Base-by-base conservation (phyloP, 2,329 filamentous ascomycete genomes). In the Rugonectria rugulosa region DNA sequence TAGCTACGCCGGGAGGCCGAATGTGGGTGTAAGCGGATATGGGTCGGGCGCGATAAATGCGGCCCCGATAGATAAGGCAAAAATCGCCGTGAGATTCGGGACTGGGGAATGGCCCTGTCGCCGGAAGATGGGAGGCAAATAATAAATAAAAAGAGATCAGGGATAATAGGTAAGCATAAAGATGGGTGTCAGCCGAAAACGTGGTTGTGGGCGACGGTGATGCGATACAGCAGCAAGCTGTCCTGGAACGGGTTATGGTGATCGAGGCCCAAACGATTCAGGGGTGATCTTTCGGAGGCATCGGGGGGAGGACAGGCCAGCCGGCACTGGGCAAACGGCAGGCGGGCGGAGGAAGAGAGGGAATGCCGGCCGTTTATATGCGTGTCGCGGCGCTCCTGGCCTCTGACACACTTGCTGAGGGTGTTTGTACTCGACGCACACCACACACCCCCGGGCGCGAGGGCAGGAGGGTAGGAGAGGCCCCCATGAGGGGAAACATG, bases 281-380 rank as follows among this genome's bases (percentile, higher is more conserved):
- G 27, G 29, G 38, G 47, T 43, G 46, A 14, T 34, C 38, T 51
- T 14, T 50, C 34, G 40, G 45, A 34, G 37, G 44, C 23, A 9
- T 43, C 23, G 40, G 48, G 40, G 50, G 19, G 40, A 38, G 43
- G 45, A 47, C 53, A 52, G 54, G 54, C 50, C 54, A 65, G 56
- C 53, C 59, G 64, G 63, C 59, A 59, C 57, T 64, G 31, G 52
- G 57, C 54, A 65, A 55, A 53, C 57, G 60, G 66, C 43, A 64
- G 59, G 59, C 59, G 53, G 65, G 29, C 56, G 61, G 61, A 53
- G 48, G 50, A 53, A 38, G 60, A 61, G 71, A 73, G 76, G 76
- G 76, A 78, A 75, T 72, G 68, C 64, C 70, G 69, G 67, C 65
- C 75, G 77, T 80, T 80, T 80, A 80, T 80, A 79, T 80, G 77